phyloP scores from a whole-genome alignment of 1,284 basidiomycete species.

The Ceratobasidium sp. region DNA sequence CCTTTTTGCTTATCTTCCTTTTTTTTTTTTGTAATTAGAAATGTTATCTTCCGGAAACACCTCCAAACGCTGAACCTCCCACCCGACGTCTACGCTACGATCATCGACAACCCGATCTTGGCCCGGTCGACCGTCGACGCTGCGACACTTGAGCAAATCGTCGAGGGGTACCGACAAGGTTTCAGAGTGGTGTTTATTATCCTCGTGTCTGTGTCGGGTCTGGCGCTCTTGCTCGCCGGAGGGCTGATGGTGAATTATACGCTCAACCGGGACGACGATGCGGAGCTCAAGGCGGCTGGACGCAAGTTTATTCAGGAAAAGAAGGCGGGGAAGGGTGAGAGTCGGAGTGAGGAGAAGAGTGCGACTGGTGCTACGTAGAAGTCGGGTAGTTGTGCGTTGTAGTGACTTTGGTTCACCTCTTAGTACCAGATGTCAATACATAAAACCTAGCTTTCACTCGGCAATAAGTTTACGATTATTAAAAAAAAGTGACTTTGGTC shows the following conservation, averaged over 20 bases:
- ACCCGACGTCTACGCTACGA: constrained; percentile 39
- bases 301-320: constrained; percentile 10
- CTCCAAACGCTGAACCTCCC: constrained; percentile 46
- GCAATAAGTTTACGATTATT: too few relatives aligned
- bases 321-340: background rate
- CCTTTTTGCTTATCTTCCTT: too few relatives aligned
- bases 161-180: constrained; percentile 51
- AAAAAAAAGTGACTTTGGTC: too few relatives aligned
- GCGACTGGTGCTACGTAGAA: background rate
- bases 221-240: constrained; percentile 52
- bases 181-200: constrained; percentile 55
- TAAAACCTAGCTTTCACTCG: too few relatives aligned
- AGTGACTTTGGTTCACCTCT: too few relatives aligned
- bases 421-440: too few relatives aligned
- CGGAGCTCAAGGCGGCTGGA: constrained; percentile 55
- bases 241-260: constrained; percentile 52
- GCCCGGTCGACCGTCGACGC: constrained; percentile 48
- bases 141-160: constrained; percentile 46
- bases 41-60: constrained; percentile 32
- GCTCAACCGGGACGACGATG: constrained; percentile 57
- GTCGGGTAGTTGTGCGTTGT: background rate
- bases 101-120: constrained; percentile 49
- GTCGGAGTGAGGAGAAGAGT: background rate
- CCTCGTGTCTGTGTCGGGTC: constrained; percentile 51
- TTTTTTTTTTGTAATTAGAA: background rate